These are phyloP conservation scores for Neurospora africana DNA, from an alignment of 495 filamentous ascomycete species.

Conservation along the genomic window DNA sequence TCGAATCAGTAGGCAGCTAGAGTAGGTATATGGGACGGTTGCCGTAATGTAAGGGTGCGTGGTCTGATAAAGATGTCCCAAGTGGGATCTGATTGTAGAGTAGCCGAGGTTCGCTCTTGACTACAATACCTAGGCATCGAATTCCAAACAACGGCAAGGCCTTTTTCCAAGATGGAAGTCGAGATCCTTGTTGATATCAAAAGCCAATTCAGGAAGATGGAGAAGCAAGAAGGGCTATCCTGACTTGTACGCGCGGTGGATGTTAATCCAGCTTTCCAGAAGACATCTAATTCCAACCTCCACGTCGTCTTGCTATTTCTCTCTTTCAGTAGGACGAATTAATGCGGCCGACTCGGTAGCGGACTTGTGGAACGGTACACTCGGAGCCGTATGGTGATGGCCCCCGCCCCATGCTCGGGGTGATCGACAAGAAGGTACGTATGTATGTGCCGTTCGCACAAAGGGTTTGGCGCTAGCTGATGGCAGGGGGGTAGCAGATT, in stretches of 20 bases:
- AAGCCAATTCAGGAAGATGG: neutral
- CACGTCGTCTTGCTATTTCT: neutral
- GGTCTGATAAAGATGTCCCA: neutral
- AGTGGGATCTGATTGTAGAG: neutral
- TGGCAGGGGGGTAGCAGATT: neutral
- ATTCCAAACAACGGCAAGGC: neutral
- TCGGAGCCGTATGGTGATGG: neutral
- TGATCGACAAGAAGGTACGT: neutral
- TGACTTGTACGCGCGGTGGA: neutral
- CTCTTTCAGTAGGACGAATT: neutral
- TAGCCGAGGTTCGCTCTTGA: neutral
- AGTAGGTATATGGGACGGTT: neutral
- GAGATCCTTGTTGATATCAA: neutral
- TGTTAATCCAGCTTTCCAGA: neutral
- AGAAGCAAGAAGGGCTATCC: neutral
- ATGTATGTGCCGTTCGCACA: neutral
- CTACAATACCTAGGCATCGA: neutral
- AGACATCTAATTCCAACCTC: neutral
- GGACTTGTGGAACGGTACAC: neutral
- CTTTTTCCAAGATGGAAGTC: neutral
- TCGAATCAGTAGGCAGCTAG: neutral
- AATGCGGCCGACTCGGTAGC: neutral
- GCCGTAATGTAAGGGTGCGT: neutral
- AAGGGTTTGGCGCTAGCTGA: neutral
- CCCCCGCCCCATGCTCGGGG: neutral